These are phyloP conservation scores for Xerocomus minutiporus DNA, from an alignment of 1,284 basidiomycete genomes.

Conservation along the genomic window DNA sequence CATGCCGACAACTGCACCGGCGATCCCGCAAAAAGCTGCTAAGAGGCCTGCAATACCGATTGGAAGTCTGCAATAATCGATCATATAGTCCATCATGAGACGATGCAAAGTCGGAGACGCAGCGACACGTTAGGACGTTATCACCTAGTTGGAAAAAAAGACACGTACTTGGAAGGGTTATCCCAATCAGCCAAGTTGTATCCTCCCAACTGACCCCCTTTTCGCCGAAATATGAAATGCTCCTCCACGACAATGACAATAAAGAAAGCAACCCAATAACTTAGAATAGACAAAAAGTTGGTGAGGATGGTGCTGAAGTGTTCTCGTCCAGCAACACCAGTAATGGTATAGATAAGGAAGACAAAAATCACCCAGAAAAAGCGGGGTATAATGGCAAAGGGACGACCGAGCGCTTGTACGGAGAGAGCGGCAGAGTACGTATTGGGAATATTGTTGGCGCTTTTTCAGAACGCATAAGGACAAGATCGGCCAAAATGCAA, in stretches of 20 bases:
- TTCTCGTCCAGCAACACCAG: slow-evolving; percentile 58
- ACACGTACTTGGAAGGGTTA: slow-evolving; percentile 32
- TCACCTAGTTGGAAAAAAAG: too few relatives aligned
- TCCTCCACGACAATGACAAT: slow-evolving; percentile 56
- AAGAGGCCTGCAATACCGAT: slow-evolving; percentile 52
- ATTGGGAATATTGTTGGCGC: slow-evolving; percentile 58
- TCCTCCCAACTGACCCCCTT: slow-evolving; percentile 40
- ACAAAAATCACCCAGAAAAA: slow-evolving; percentile 56
- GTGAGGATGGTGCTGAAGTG: slow-evolving; percentile 56
- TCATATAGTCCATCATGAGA: not conserved
- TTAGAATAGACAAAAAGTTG: slow-evolving; percentile 52
- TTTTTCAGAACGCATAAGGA: slow-evolving; percentile 13
- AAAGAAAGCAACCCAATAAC: slow-evolving; percentile 63
- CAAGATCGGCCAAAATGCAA: not conserved
- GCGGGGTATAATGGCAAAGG: slow-evolving; percentile 53
- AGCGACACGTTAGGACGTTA: not conserved
- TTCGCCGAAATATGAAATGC: slow-evolving; percentile 51
- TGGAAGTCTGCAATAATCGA: slow-evolving; percentile 40
- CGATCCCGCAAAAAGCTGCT: slow-evolving; percentile 45
- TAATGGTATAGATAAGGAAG: slow-evolving; percentile 52
- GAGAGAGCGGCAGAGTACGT: slow-evolving; percentile 56
- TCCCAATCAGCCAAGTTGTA: slow-evolving; percentile 60
- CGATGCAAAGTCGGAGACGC: not conserved
- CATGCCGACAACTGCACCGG: slow-evolving; percentile 48
- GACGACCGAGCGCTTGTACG: slow-evolving; percentile 52